Evolutionary conservation across 768 basidiomycete species (phyloP).

Genomic region (Mycena haematopus): DNA sequence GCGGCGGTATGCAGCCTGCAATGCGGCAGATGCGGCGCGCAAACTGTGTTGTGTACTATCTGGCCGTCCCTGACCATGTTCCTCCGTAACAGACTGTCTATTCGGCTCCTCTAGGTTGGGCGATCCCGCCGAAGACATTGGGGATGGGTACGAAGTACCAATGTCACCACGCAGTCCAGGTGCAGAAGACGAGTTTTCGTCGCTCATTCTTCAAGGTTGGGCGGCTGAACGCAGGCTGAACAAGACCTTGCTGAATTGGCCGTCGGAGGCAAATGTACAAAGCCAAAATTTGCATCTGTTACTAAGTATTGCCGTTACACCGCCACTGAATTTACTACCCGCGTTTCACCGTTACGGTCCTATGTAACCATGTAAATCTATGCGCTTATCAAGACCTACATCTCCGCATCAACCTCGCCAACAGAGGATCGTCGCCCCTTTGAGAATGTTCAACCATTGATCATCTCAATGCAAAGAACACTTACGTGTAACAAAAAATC

Average conservation of each 20-base stretch:
- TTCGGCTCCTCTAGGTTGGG: constrained; percentile 24
- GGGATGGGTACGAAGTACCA: constrained; percentile 38
- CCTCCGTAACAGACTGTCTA: not conserved
- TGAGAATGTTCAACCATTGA: not conserved
- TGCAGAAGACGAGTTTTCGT: constrained; percentile 1
- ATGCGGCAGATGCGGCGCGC: constrained; percentile 57
- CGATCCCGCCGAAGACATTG: constrained; percentile 33
- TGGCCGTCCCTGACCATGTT: constrained; percentile 18
- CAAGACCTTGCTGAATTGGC: not conserved
- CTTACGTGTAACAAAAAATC: constrained; percentile 46
- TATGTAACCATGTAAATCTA: too few species aligned
- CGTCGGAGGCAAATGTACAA: not conserved
- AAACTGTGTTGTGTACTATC: constrained; percentile 44
- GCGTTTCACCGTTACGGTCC: too few species aligned
- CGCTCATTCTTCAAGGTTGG: constrained; percentile 31
- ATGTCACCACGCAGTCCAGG: not conserved
- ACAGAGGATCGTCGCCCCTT: constrained; percentile 51
- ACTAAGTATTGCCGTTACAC: too few species aligned
- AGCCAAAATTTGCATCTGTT: not conserved
- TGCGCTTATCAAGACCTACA: not conserved
- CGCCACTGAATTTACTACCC: too few species aligned
- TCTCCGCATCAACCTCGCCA: constrained; percentile 29
- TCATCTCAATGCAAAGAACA: not conserved
- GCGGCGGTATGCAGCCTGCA: constrained; percentile 61
- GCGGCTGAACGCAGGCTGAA: too few species aligned